phyloP scores from a whole-genome alignment of 1,139 yeast genomes.

The Pichia sp. region DNA sequence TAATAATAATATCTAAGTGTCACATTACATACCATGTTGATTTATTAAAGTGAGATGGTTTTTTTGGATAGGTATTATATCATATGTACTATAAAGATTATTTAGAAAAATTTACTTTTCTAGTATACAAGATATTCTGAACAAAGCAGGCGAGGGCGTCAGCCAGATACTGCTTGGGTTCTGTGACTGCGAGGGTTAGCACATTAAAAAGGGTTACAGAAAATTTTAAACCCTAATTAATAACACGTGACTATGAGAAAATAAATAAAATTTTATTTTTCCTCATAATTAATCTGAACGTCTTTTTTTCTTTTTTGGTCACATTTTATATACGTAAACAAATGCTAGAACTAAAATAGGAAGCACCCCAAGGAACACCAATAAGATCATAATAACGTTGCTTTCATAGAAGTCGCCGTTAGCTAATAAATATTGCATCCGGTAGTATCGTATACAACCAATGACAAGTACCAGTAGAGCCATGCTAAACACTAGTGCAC shows the following conservation, averaged over 20 bases:
- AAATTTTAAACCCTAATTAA: conserved; percentile 3
- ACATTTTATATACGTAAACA: conserved; percentile 2
- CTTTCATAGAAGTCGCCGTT: conserved; percentile 9
- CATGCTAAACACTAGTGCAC: conserved; percentile 1
- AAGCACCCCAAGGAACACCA: conserved; percentile 2
- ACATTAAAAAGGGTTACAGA: conserved; percentile 1
- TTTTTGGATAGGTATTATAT: neutral
- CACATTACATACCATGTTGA: conserved; percentile 13
- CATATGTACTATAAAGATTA: no score
- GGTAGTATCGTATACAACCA: conserved; percentile 7
- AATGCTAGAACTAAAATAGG: conserved; percentile 2
- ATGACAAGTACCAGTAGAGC: conserved; percentile 2
- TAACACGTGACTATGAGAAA: conserved; percentile 10
- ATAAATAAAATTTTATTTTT: no score
- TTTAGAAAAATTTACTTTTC: no score
- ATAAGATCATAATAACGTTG: conserved; percentile 3
- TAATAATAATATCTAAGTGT: neutral
- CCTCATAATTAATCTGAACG: no score
- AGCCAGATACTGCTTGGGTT: no score
- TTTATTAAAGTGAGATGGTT: conserved; percentile 9
- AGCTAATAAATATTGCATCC: conserved; percentile 4
- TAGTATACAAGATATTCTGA: no score
- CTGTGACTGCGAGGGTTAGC: no score
- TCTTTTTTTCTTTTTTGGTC: no score
- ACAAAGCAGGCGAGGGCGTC: no score